phyloP scores from a whole-genome alignment of 306 rosid genomes.

The Senna tora region DNA sequence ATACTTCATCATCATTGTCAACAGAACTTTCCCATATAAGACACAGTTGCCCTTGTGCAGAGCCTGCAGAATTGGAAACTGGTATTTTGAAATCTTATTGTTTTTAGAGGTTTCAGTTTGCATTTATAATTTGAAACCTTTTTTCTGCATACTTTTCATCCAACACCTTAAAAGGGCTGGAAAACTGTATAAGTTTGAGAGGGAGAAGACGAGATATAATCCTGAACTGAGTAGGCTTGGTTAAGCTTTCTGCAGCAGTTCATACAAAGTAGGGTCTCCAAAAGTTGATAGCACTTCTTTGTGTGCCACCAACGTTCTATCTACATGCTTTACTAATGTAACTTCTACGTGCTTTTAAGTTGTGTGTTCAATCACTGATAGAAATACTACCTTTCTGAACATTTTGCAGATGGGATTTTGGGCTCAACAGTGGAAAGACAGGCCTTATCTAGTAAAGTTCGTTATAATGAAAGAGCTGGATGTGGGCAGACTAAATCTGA shows the following conservation, averaged over 20 bases:
- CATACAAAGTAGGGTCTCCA: conserved; percentile 9
- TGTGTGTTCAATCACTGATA: conserved; percentile 24
- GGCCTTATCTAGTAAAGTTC: conserved; percentile 36
- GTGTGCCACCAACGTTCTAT: conserved; percentile 9
- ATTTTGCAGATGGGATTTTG: conserved; percentile 48
- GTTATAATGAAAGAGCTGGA: conserved; percentile 41
- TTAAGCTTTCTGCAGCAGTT: conserved; percentile 4
- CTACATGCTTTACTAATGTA: conserved; percentile 26
- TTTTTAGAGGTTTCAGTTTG: neutral
- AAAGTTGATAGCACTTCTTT: conserved; percentile 19
- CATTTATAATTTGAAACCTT: conserved; percentile 19
- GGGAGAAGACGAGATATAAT: neutral
- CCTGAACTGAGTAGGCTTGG: conserved; percentile 3
- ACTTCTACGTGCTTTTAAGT: conserved; percentile 21
- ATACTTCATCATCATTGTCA: conserved; percentile 21
- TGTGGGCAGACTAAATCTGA: conserved; percentile 41
- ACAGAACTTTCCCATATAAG: conserved; percentile 5
- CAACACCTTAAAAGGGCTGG: neutral
- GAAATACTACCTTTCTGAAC: conserved; percentile 20
- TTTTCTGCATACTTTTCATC: conserved; percentile 26
- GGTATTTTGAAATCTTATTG: conserved; percentile 42
- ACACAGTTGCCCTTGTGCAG: conserved; percentile 32
- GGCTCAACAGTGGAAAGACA: conserved; percentile 35
- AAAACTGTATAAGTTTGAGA: conserved; percentile 20
- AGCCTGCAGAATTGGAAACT: conserved; percentile 41